Evolutionary conservation across 73 alveolate genomes (phyloP).

Genomic region (Uronychia binucleata): DNA sequence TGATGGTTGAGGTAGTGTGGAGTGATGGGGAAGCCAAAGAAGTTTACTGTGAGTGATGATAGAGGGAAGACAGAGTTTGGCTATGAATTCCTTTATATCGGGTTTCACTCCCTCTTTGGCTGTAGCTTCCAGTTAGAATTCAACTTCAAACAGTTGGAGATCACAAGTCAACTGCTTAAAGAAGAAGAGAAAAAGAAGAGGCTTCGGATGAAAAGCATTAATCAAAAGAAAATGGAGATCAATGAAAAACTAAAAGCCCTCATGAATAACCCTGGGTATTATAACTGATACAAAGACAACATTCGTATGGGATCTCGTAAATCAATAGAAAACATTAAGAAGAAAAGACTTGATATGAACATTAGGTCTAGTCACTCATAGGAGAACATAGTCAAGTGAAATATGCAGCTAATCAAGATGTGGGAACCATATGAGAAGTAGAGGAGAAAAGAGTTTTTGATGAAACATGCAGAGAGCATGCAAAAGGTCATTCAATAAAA

Average conservation of each 20-base stretch:
- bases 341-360: not conserved
- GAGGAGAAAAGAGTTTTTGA: not conserved
- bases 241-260: not conserved
- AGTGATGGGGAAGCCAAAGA: too few species aligned
- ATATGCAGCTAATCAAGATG: not conserved
- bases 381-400: not conserved
- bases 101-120: not conserved
- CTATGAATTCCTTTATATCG: not conserved
- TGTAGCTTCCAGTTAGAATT: not conserved
- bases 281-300: not conserved
- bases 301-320: not conserved
- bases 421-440: not conserved
- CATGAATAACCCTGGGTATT: not conserved
- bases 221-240: not conserved
- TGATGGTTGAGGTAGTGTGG: too few species aligned
- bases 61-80: not conserved
- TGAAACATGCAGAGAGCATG: not conserved
- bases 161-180: not conserved
- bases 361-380: not conserved
- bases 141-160: not conserved
- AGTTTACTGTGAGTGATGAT: not conserved
- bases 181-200: not conserved
- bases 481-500: not conserved
- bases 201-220: not conserved
- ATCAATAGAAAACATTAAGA: not conserved